Percentiles rank a stretch among this genome's conserved stretches.
These are phyloP conservation scores for Endoconidiophora laricicola DNA, from an alignment of 2,329 filamentous ascomycete species.

Conservation along the genomic window DNA sequence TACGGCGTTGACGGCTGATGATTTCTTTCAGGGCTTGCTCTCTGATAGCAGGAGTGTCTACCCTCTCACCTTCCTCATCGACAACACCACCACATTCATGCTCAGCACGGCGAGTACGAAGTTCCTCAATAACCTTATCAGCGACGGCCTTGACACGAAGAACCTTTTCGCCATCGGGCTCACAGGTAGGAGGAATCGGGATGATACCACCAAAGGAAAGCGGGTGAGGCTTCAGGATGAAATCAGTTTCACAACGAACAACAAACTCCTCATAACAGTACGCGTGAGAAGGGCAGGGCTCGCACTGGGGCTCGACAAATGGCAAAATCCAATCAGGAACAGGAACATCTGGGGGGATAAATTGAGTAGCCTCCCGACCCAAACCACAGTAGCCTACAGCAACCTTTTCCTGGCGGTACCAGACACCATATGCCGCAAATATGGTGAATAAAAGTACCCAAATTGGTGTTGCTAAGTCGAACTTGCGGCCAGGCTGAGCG, in stretches of 20 bases:
- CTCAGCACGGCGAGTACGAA: constrained; percentile 70
- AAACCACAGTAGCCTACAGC: constrained; percentile 89
- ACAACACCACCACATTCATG: constrained; percentile 72
- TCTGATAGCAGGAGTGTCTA: constrained; percentile 40
- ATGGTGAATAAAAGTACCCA: constrained; percentile 55
- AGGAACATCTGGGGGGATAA: constrained; percentile 31
- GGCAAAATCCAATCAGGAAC: constrained; percentile 58
- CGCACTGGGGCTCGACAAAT: constrained; percentile 64
- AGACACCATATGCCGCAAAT: constrained; percentile 54
- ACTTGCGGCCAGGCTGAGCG: constrained; percentile 21
- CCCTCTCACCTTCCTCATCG: constrained; percentile 41
- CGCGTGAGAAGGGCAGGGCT: constrained; percentile 78
- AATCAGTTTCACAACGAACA: constrained; percentile 71
- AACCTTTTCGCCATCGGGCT: constrained; percentile 85
- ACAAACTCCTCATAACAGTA: constrained; percentile 68
- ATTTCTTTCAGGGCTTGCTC: constrained; percentile 64
- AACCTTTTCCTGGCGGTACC: constrained; percentile 92
- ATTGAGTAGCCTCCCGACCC: constrained; percentile 41
- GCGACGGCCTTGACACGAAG: constrained; percentile 75
- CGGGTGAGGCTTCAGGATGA: constrained; percentile 70
- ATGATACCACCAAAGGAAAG: constrained; percentile 65
- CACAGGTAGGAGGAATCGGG: constrained; percentile 78
- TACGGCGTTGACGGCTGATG: constrained; percentile 59
- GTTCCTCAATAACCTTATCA: constrained; percentile 70
- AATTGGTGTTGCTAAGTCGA: constrained; percentile 45